Conservation (phyloP, 2,329 filamentous ascomycete genomes). For the Stemphylium vesicarium region DNA sequence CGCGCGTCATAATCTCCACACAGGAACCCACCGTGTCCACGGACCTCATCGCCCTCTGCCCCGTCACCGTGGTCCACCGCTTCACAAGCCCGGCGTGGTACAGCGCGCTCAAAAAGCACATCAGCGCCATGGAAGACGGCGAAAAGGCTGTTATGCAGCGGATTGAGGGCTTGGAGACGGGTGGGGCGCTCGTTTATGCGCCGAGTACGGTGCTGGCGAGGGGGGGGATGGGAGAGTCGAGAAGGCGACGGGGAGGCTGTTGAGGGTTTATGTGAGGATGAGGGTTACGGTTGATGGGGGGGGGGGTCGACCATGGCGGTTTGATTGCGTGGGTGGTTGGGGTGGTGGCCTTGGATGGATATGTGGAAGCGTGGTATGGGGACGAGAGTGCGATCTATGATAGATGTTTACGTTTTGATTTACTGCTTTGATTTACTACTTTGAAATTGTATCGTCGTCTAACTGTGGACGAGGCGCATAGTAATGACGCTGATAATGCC, state of each 20-base stretch:
- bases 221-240: conserved; percentile 13
- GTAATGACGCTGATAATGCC: too few species aligned
- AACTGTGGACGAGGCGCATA: too few species aligned
- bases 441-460: too few species aligned
- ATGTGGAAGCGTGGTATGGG: too few species aligned
- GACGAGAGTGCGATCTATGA: too few species aligned
- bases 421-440: too few species aligned
- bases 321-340: not conserved
- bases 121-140: not conserved
- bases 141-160: not conserved
- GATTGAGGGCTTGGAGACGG: conserved; percentile 49
- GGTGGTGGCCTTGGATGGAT: too few species aligned
- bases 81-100: conserved; percentile 1
- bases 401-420: too few species aligned
- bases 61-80: conserved; percentile 66
- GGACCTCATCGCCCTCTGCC: conserved; percentile 72
- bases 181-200: conserved; percentile 58
- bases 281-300: conserved; percentile 25
- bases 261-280: conserved; percentile 33
- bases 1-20: conserved; percentile 73
- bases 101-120: not conserved
- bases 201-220: conserved; percentile 52
- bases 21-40: conserved; percentile 78
- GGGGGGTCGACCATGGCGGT: conserved; percentile 61
- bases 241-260: conserved; percentile 22